Conservation (phyloP, 1,284 basidiomycete genomes). For the Ceratobasidium sp. region DNA sequence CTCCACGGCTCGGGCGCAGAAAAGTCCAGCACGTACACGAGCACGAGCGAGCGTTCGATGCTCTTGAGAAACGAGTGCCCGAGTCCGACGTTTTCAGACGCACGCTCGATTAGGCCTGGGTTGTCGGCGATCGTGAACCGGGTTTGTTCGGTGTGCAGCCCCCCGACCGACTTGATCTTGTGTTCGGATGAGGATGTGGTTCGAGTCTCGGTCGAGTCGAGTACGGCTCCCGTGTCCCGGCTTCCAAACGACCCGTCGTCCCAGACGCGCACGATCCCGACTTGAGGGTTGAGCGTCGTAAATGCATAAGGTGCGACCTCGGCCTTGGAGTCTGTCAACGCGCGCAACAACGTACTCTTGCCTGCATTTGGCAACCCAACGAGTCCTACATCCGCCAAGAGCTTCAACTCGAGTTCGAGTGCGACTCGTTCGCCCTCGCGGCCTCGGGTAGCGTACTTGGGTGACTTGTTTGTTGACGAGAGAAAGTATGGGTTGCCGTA, state of each 20-base stretch:
- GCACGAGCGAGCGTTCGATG: slow-evolving; percentile 88
- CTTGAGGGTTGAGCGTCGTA: slow-evolving; percentile 93
- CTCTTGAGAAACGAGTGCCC: slow-evolving; percentile 94
- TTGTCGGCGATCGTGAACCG: slow-evolving; percentile 98
- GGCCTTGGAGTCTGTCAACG: slow-evolving; percentile 86
- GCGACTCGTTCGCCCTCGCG: slow-evolving; percentile 81
- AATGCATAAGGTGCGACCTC: slow-evolving; percentile 93
- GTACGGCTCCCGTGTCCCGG: slow-evolving; percentile 62
- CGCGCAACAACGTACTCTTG: slow-evolving; percentile 87
- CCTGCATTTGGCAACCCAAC: slow-evolving; percentile 97
- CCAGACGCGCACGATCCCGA: slow-evolving; percentile 89
- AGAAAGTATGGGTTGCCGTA: slow-evolving; percentile 90
- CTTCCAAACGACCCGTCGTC: slow-evolving; percentile 81
- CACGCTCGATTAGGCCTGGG: slow-evolving; percentile 86
- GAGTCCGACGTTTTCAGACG: slow-evolving; percentile 88
- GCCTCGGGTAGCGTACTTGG: slow-evolving; percentile 83
- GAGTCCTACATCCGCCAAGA: slow-evolving; percentile 91
- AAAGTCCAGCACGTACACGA: slow-evolving; percentile 93
- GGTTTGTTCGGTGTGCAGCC: slow-evolving; percentile 62
- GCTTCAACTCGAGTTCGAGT: slow-evolving; percentile 91
- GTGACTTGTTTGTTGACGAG: slow-evolving; percentile 69
- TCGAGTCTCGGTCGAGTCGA: slow-evolving; percentile 61
- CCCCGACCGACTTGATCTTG: slow-evolving; percentile 10
- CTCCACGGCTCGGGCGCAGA: slow-evolving; percentile 71
- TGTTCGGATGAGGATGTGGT: slow-evolving; percentile 31